Base-by-base conservation (phyloP, 2,329 filamentous ascomycete genomes). In the Phaeosphaeriaceae sp. region DNA sequence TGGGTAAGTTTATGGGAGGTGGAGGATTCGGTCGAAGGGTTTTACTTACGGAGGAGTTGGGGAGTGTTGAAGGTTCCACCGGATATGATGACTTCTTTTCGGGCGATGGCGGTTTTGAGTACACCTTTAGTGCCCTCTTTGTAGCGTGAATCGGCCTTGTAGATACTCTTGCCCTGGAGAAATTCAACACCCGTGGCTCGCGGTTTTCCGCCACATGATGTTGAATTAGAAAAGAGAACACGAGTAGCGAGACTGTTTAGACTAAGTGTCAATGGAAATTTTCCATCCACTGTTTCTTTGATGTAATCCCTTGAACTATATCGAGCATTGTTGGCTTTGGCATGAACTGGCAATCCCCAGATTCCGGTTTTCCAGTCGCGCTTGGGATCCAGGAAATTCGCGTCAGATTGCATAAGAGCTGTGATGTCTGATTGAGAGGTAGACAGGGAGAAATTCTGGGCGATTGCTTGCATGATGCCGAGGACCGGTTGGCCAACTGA, bases 191-290 rank as follows among this genome's bases (percentile, higher is more conserved):
- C 74, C 26, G 61, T 58, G 1, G 74, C 75, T 40, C 53, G 85
- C 50, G 79, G 76, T 28, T 79, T 80, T 7, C 73, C 64, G n/a
- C 80, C 82, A 67, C 83, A 85, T 1, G 34, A 32, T 2, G 20
- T 36, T 7, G 11, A 20, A n/a, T 84, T 81, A 15, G 87, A 85
- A 54, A 86, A 87, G 28, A 77, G 74, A 66, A 90, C 72, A 63
- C 84, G 85, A 36, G 86, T 85, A 54, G 82, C 87, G 30, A 88
- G 71, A 9, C 80, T 83, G 70, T 87, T 86, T 3, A 79, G 74
- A 29, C 77, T 75, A 37, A 86, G 71, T 42, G 82, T 80, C 1
- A 86, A 77, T 8, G 77, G 78, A 61, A 26, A 26, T 11, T 26
- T 26, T 7, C 23, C 23, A 8, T 26, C 23, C 23, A 26, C 23